A percentile compares a stretch with the other conserved stretches of the same genome.
Evolutionary conservation across 2,329 filamentous ascomycete species (phyloP).

Genomic region (Trichoderma afroharzianum): DNA sequence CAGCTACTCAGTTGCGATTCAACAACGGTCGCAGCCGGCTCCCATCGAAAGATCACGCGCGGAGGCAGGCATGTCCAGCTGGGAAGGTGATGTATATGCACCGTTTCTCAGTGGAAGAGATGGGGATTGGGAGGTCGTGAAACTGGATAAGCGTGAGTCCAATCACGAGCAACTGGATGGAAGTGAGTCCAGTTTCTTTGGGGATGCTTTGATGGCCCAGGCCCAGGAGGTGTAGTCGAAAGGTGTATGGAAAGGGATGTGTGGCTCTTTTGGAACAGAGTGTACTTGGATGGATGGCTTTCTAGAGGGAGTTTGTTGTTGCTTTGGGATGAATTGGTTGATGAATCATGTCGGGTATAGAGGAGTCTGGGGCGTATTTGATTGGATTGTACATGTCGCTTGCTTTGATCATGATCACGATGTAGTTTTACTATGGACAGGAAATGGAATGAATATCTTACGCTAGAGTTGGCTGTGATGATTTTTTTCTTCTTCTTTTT

Average conservation of each 20-base stretch:
- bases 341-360: not conserved
- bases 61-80: conserved; percentile 16
- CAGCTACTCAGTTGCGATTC: not conserved
- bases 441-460: not conserved
- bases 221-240: conserved; percentile 23
- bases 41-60: not conserved
- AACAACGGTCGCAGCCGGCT: not conserved
- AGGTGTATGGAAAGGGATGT: not conserved
- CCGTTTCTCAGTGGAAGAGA: conserved; percentile 32
- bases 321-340: not conserved
- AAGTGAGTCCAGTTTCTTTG: too few species aligned
- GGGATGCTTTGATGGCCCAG: too few species aligned
- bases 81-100: conserved; percentile 21
- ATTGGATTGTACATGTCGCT: not conserved
- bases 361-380: not conserved
- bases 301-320: not conserved
- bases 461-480: not conserved
- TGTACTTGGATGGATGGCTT: not conserved
- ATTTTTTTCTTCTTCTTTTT: not conserved
- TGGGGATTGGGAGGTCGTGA: conserved; percentile 35
- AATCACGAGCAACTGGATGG: too few species aligned
- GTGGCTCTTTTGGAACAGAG: not conserved
- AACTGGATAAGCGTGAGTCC: conserved; percentile 19
- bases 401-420: not conserved
- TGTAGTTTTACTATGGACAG: not conserved